phyloP scores from a whole-genome alignment of 192 early-diverging fungal species.

The Coemansia sp. region DNA sequence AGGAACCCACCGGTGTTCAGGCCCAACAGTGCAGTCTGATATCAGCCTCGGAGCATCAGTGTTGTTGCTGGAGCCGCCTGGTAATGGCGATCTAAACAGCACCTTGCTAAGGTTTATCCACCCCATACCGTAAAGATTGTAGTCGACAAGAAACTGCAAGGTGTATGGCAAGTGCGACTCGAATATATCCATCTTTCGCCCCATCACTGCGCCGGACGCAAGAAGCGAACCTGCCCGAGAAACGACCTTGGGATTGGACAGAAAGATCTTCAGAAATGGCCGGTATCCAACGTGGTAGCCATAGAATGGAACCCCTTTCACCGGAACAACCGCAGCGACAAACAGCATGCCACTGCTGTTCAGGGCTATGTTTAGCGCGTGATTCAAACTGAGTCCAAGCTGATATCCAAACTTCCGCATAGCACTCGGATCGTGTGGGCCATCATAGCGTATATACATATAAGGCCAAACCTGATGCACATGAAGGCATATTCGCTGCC shows the following conservation, averaged over 20 bases:
- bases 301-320: conserved; percentile 85
- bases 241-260: conserved; percentile 62
- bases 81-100: conserved; percentile 41
- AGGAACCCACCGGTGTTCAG: conserved; percentile 31
- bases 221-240: conserved; percentile 65
- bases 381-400: conserved; percentile 62
- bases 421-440: conserved; percentile 12
- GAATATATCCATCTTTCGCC: conserved; percentile 64
- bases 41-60: neutral
- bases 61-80: neutral
- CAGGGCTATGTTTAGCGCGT: conserved; percentile 59
- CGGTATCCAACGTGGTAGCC: conserved; percentile 72
- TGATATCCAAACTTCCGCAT: conserved; percentile 32
- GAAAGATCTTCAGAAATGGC: conserved; percentile 75
- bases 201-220: conserved; percentile 71
- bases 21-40: conserved; percentile 11
- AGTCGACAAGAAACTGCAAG: conserved; percentile 84
- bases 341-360: conserved; percentile 18
- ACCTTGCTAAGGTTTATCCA: conserved; percentile 61
- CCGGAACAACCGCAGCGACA: conserved; percentile 68
- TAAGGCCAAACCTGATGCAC: conserved; percentile 83
- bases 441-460: conserved; percentile 71
- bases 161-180: conserved; percentile 82
- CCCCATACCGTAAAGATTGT: conserved; percentile 85
- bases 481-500: conserved; percentile 79